Evolutionary conservation across 2,329 filamentous ascomycete species (phyloP), one percentile per base, ranked within the genome.

Genomic region (Elsinoe perseae): DNA sequence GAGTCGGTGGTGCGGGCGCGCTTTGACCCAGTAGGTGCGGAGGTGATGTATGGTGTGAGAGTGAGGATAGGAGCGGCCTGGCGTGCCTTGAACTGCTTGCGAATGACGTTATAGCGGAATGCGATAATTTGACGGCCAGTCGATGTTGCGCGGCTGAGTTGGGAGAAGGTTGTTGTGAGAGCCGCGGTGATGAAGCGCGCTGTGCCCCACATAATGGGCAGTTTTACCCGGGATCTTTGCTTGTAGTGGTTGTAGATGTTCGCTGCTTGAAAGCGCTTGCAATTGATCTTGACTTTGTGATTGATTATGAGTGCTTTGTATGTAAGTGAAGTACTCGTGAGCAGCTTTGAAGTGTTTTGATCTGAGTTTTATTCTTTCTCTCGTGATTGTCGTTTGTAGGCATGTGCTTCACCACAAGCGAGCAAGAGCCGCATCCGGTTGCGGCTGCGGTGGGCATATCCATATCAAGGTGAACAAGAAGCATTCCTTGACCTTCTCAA

Each of bases 161-260:
- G 10, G 4, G 48, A 28, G 30, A 52, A 52, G 20, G 48, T 20
- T 21, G 48, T 52, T 6, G 32, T 18, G n/a, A 52, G 30, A 32
- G 48, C 48, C 14, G 30, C 30, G 3, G 48, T 36, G 18, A 52
- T 28, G 25, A 38, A 32, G 27, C 30, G 48, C 16, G 48, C 48
- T 20, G 28, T 32, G 20, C 48, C 48, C 48, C 48, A 38, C 48
- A 52, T 52, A 18, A 23, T 28, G 30, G 30, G 48, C 18, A 52
- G 30, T 52, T 52, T 38, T 36, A 52, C 20, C 48, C 28, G 30
- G 18, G 20, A 28, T 14, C 16, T 52, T 18, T 20, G 28, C 36
- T 28, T 16, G 18, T 9, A 23, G 25, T 16, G 23, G 10, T 36
- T 30, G 30, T 28, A 14, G 16, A 36, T 52, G 18, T 52, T 14